phyloP scores from a whole-genome alignment of 805 yeast genomes.

The Ogataea neopini region DNA sequence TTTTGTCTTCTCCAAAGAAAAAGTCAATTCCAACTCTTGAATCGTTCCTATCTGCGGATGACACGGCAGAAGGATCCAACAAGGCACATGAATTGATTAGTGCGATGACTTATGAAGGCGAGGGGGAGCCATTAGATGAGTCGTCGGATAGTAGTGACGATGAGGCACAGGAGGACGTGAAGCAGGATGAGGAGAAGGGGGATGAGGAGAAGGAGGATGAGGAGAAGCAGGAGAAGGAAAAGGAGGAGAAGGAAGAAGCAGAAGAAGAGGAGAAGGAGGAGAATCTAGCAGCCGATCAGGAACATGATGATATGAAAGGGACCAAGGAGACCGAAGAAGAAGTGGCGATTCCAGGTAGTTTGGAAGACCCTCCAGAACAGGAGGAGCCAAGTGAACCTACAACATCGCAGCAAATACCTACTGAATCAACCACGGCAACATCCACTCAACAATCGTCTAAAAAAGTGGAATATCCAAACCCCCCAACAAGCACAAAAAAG shows the following conservation, averaged over 20 bases:
- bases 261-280: neutral
- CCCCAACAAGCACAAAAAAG: slow-evolving; percentile 31
- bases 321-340: too few relatives aligned
- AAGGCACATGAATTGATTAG: slow-evolving; percentile 16
- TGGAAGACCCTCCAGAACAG: neutral
- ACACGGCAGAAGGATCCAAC: neutral
- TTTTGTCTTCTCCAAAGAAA: neutral
- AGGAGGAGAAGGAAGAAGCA: neutral
- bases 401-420: neutral
- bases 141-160: slow-evolving; percentile 16
- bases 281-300: neutral
- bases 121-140: slow-evolving; percentile 22
- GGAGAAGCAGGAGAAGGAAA: neutral
- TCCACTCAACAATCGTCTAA: slow-evolving; percentile 6
- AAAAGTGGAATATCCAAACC: slow-evolving; percentile 29
- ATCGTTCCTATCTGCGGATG: slow-evolving; percentile 13
- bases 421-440: neutral
- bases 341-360: too few relatives aligned
- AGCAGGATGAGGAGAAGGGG: neutral
- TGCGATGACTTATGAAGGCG: slow-evolving; percentile 28
- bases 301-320: neutral
- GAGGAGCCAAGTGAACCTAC: neutral
- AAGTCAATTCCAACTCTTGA: slow-evolving; percentile 17
- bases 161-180: slow-evolving; percentile 3
- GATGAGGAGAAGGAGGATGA: neutral